These are phyloP conservation scores for Moricandia arvensis DNA, from an alignment of 345 rosid genomes.

Conservation along the genomic window DNA sequence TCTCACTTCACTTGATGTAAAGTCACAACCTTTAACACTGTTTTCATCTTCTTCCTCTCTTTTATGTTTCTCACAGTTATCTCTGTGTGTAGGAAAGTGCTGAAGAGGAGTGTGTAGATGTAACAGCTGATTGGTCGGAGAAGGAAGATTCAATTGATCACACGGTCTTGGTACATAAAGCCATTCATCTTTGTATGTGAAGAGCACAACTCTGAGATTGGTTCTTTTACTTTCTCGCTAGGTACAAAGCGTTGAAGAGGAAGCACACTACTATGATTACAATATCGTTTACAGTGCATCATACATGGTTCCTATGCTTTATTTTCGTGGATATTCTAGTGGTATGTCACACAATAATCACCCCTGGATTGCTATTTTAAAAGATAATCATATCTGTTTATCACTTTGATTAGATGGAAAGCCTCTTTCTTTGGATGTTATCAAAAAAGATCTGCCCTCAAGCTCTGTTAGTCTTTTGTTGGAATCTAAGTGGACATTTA, in stretches of 20 bases:
- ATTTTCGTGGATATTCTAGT: constrained; percentile 60
- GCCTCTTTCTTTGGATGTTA: constrained; percentile 54
- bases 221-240: constrained; percentile 22
- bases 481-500: constrained; percentile 80
- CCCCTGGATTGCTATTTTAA: not conserved
- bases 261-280: constrained; percentile 66
- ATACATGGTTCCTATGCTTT: constrained; percentile 73
- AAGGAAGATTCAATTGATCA: constrained; percentile 46
- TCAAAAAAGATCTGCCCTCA: constrained; percentile 67
- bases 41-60: not conserved
- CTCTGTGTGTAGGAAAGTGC: constrained; percentile 30
- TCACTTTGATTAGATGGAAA: constrained; percentile 51
- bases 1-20: constrained; percentile 45
- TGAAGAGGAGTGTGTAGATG: constrained; percentile 27
- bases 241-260: constrained; percentile 45
- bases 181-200: not conserved
- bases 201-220: not conserved
- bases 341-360: constrained; percentile 44
- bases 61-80: constrained; percentile 5
- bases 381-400: not conserved
- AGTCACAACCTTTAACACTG: not conserved
- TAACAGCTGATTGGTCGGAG: constrained; percentile 32
- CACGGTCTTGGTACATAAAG: constrained; percentile 56
- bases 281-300: constrained; percentile 74
- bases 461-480: constrained; percentile 55